Evolutionary conservation across 495 filamentous ascomycete genomes (phyloP), one percentile per base, ranked within the genome.

Genomic region (Neurospora cerealis): DNA sequence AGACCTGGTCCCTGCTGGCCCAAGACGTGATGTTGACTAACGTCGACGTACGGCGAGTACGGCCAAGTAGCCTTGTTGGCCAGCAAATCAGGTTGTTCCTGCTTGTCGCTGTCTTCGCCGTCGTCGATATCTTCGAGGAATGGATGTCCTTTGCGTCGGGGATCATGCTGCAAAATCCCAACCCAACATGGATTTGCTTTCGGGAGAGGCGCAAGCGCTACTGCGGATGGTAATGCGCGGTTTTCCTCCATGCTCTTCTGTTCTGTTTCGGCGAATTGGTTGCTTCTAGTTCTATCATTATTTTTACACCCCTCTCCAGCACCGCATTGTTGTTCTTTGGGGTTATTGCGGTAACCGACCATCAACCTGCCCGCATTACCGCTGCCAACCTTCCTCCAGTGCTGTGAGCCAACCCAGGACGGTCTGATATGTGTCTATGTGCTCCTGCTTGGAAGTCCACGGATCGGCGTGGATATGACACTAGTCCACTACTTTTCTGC

Each of bases 171-270:
- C 54, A 15, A 66, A 32, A 66, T 32, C 28, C 54, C 54, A 34
- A 34, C 28, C 28, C 24, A 66, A 66, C 54, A 32, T 66, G 54
- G 54, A 66, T 66, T 36, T 66, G 24, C 54, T 66, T 17, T 24
- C 71, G 36, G 36, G 71, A 73, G 71, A 73, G 48, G 34, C 36
- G 36, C 48, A 69, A 69, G 71, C 71, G 39, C 71, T 69, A 28
- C 38, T 34, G 21, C 10, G 40, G 19, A 66, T 66, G 54, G 28
- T 66, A 34, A 73, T 73, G 71, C 46, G 71, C 48, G 71, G 62
- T 60, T 48, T 38, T 69, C 32, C 46, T 69, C 37, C 32, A n/a
- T 60, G n/a, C 40, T 48, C 11, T 24, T 34, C 19, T 72, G 28
- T 54, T 72, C 70, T 2, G 5, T 7, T 8, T 62, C 24, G 28